Evolutionary conservation across 768 basidiomycete species (phyloP), one percentile per base, ranked within the genome.

Genomic region (Russula griseocarnosa): DNA sequence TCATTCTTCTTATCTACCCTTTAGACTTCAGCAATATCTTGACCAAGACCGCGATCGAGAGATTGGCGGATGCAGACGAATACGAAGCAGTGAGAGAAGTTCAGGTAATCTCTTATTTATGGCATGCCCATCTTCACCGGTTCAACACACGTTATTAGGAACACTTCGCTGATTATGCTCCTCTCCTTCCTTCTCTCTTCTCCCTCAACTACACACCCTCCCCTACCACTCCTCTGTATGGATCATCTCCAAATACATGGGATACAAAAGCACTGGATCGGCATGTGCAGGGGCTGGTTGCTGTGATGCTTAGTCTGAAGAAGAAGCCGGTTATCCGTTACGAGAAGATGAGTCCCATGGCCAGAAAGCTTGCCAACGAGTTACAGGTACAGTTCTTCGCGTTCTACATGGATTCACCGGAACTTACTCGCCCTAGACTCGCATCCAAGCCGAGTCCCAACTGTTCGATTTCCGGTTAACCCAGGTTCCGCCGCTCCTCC

Each of bases 11-110:
- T 49, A 44, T 32, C 52, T 52, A 54, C 49, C 24, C 55, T 53
- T 60, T 62, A 98, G 96, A 97, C 76, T 99, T 99, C 73, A 98
- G 94, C 77, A 98, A 94, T 70, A 85, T 91, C 46, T 75, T 99
- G 67, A 92, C 83, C 67, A 98, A 98, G 78, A 80, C 82, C 5
- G 83, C 88, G 30, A 98, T 99, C 55, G 97, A 98, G 75, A 83
- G 92, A 11, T 80, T 98, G 56, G 97, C 97, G 0, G 88, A 92
- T 70, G 91, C 88, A 22, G 97, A 99, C 73, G 93, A 97, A 74
- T 92, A 92, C 67, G 97, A 99, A 74, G 90, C 98, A 20, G 96
- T 99, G 16, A 85, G 86, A 60, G 97, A 99, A 77, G 91, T 99
- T 1, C 97, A 99, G 84, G 95, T 95, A 71, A 63, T 81, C 67